Evolutionary conservation across 345 rosid species (phyloP).

Genomic region (Brassica juncea): DNA sequence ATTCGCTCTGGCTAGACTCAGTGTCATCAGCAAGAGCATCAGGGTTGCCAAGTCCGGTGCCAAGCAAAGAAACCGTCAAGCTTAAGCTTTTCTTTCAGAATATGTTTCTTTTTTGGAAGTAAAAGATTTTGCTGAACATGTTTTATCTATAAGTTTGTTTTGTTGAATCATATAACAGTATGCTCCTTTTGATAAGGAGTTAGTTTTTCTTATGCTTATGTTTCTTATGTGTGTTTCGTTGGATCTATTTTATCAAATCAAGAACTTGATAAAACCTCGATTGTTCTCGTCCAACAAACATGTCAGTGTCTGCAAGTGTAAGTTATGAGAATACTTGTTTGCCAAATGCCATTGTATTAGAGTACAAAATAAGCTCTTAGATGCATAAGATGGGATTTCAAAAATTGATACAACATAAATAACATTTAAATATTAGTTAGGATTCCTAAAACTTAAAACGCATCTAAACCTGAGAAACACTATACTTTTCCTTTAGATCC

Average conservation of each 20-base stretch:
- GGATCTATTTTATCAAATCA: not conserved
- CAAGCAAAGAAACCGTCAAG: slow-evolving; percentile 92
- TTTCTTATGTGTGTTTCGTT: not conserved
- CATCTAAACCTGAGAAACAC: too few species aligned
- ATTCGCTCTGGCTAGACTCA: slow-evolving; percentile 88
- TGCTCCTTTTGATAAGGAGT: slow-evolving; percentile 15
- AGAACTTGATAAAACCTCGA: not conserved
- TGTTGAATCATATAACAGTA: slow-evolving; percentile 16
- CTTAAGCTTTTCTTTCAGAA: not conserved
- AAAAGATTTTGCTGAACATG: slow-evolving; percentile 37
- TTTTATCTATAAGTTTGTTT: slow-evolving; percentile 1
- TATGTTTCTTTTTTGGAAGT: slow-evolving; percentile 11
- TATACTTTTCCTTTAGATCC: too few species aligned
- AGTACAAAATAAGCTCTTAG: not conserved
- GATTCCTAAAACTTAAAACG: not conserved
- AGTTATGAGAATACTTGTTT: not conserved
- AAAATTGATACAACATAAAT: too few species aligned
- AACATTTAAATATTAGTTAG: not conserved
- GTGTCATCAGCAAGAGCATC: slow-evolving; percentile 72
- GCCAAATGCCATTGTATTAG: not conserved
- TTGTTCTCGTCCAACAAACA: not conserved
- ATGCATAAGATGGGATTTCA: not conserved
- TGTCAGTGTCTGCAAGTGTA: not conserved
- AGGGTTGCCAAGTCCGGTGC: slow-evolving; percentile 86
- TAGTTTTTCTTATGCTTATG: not conserved